Percentiles rank a stretch among this genome's conserved stretches.
Evolutionary conservation across 768 basidiomycete genomes (phyloP).

Genomic region (Suillus bovinus): DNA sequence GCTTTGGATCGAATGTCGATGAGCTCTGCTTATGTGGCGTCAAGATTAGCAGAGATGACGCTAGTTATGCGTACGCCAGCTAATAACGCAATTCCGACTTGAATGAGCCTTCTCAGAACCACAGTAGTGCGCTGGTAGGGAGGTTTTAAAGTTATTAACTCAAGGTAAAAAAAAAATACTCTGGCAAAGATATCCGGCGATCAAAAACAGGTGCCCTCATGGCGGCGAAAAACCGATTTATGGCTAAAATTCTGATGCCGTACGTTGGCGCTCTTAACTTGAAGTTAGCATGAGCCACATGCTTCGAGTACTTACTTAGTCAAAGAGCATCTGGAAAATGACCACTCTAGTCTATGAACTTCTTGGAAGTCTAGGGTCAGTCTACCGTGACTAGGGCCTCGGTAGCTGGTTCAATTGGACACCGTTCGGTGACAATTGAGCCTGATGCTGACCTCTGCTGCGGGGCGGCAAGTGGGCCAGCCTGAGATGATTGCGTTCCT

Average conservation of each 20-base stretch:
- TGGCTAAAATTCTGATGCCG: neutral
- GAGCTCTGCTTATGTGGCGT: neutral
- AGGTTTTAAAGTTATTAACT: neutral
- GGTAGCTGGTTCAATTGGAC: neutral
- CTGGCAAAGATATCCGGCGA: neutral
- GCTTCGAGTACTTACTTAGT: neutral
- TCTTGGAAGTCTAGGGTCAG: neutral
- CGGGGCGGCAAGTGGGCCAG: neutral
- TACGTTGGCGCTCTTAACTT: neutral
- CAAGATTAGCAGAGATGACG: neutral
- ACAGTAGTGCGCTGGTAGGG: slow-evolving; percentile 10
- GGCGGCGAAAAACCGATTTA: neutral
- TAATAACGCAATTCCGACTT: slow-evolving; percentile 3
- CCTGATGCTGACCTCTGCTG: neutral
- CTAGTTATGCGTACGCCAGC: neutral
- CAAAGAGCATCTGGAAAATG: neutral
- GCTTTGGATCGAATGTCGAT: slow-evolving; percentile 17
- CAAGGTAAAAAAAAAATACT: neutral
- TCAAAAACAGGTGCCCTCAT: neutral
- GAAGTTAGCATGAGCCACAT: neutral
- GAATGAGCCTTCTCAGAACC: slow-evolving; percentile 11
- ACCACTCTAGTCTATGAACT: neutral
- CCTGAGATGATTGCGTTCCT: neutral
- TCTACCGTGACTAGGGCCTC: neutral
- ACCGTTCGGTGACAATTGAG: neutral